Evolutionary conservation across 1,284 basidiomycete species (phyloP).

Genomic region (Marasmius oreades): DNA sequence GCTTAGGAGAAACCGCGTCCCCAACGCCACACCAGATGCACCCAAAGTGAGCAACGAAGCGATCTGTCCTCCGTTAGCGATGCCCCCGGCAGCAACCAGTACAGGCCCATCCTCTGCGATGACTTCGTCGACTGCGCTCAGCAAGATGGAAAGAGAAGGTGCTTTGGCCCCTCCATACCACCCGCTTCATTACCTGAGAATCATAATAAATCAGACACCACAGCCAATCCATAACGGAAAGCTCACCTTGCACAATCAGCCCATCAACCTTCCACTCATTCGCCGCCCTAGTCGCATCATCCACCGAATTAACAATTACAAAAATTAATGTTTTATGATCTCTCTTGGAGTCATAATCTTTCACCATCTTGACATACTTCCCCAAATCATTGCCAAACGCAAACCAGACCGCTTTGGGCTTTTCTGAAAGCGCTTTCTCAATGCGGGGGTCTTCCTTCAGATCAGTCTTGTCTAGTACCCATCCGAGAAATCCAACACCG

Average conservation of each 20-base stretch:
- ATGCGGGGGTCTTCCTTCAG: slow-evolving; percentile 11
- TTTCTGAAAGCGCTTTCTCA: slow-evolving; percentile 9
- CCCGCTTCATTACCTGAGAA: slow-evolving; percentile 48
- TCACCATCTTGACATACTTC: slow-evolving; percentile 16
- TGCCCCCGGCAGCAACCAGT: slow-evolving; percentile 40
- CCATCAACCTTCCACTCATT: slow-evolving; percentile 24
- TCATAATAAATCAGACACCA: background rate
- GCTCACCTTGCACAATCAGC: slow-evolving; percentile 25
- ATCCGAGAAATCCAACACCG: slow-evolving; percentile 18
- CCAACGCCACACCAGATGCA: slow-evolving; percentile 46
- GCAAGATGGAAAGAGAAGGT: slow-evolving; percentile 40
- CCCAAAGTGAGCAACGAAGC: slow-evolving; percentile 49
- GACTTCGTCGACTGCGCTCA: slow-evolving; percentile 37
- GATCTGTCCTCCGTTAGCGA: slow-evolving; percentile 42
- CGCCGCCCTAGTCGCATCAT: slow-evolving; percentile 19
- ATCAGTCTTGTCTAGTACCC: slow-evolving; percentile 16
- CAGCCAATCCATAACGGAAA: background rate
- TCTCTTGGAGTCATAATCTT: slow-evolving; percentile 12
- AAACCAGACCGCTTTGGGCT: slow-evolving; percentile 16
- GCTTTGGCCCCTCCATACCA: slow-evolving; percentile 45
- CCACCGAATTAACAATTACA: slow-evolving; percentile 21
- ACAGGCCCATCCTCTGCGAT: slow-evolving; percentile 32
- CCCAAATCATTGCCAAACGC: slow-evolving; percentile 17
- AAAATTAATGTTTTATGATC: slow-evolving; percentile 24
- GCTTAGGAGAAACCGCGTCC: slow-evolving; percentile 53